A percentile compares a stretch with the other conserved stretches of the same genome.
Conservation (phyloP, 257 asterid species). For the Jacaranda mimosifolia region DNA sequence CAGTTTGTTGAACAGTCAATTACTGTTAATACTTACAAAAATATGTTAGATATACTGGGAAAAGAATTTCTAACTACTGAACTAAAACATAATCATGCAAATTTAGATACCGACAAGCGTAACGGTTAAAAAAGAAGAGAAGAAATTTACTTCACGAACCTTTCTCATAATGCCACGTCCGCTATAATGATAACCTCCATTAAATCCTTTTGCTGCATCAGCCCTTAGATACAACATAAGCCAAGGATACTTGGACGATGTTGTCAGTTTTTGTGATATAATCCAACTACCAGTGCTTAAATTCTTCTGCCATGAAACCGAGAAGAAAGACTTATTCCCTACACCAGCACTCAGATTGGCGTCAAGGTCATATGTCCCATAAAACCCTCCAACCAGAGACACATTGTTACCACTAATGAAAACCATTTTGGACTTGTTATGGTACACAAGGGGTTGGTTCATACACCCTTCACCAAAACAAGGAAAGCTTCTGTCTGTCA, state of each 20-base stretch:
- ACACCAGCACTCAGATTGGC: constrained; percentile 53
- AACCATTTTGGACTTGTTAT: constrained; percentile 56
- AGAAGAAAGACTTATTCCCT: constrained; percentile 60
- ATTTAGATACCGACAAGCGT: neutral
- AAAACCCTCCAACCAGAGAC: constrained; percentile 76
- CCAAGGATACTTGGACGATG: constrained; percentile 86
- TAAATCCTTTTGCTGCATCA: constrained; percentile 75
- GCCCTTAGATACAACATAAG: constrained; percentile 86
- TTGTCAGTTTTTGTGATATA: constrained; percentile 64
- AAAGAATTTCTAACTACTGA: neutral
- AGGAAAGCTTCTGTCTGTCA: constrained; percentile 72
- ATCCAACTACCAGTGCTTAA: constrained; percentile 72
- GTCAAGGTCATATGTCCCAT: constrained; percentile 86
- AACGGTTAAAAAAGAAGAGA: neutral
- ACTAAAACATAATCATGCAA: neutral
- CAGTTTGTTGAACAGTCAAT: no score
- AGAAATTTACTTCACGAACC: constrained; percentile 47
- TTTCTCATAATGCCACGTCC: constrained; percentile 82
- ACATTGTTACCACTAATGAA: constrained; percentile 26
- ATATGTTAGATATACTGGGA: no score
- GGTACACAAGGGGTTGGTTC: constrained; percentile 88
- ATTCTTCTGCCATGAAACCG: constrained; percentile 75
- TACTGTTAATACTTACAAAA: no score
- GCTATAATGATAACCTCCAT: constrained; percentile 82
- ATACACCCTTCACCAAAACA: constrained; percentile 90